Conservation (phyloP, 345 rosid genomes). For the Citrus cavaleriei region DNA sequence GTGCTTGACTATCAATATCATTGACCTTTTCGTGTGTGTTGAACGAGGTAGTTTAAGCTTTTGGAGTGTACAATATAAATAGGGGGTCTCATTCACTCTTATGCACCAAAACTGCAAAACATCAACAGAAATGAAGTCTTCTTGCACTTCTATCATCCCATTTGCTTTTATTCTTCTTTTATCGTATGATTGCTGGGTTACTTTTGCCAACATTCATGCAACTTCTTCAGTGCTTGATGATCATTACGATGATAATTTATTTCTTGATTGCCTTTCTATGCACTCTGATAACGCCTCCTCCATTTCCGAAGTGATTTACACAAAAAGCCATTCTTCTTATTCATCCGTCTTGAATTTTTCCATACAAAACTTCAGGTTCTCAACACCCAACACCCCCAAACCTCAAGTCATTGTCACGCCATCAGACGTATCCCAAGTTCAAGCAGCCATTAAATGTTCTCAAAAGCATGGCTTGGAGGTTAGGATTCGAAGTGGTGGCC, state of each 20-base stretch:
- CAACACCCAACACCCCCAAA: slow-evolving; percentile 39
- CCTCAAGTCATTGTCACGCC: slow-evolving; percentile 68
- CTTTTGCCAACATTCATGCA: neutral
- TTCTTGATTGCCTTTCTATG: slow-evolving; percentile 26
- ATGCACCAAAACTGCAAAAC: neutral
- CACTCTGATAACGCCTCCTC: slow-evolving; percentile 24
- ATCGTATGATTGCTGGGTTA: neutral
- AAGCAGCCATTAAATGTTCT: slow-evolving; percentile 57
- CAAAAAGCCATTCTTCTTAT: slow-evolving; percentile 38
- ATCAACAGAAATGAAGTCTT: neutral
- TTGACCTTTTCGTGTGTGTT: no score
- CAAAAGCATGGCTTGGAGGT: slow-evolving; percentile 40
- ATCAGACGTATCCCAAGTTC: slow-evolving; percentile 46
- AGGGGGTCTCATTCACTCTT: neutral
- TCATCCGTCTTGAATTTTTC: slow-evolving; percentile 37
- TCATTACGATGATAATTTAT: neutral
- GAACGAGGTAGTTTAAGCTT: no score
- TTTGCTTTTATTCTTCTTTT: neutral
- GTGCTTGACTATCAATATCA: no score
- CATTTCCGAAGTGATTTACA: slow-evolving; percentile 26
- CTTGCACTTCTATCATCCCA: neutral
- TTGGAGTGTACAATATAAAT: neutral
- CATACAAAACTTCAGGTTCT: slow-evolving; percentile 53
- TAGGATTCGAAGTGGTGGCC: slow-evolving; percentile 71
- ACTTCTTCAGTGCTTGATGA: neutral